These are phyloP conservation scores for Gynandropsis gynandra DNA, from an alignment of 345 rosid genomes.

Conservation along the genomic window DNA sequence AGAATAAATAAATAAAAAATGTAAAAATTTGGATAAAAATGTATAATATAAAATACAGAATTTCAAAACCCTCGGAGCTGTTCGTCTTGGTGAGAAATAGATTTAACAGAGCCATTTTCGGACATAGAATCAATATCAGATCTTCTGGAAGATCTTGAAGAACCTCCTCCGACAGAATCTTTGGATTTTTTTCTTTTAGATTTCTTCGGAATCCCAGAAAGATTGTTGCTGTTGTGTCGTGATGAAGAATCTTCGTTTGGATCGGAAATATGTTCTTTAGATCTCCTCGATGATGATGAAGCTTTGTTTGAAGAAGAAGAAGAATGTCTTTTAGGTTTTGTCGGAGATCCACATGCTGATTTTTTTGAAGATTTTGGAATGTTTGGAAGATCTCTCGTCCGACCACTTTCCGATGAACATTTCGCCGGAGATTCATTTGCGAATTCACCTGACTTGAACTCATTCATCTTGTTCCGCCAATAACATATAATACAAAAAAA, in stretches of 20 bases:
- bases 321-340: slow-evolving; percentile 37
- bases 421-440: slow-evolving; percentile 29
- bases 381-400: slow-evolving; percentile 23
- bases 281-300: slow-evolving; percentile 17
- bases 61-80: slow-evolving; percentile 24
- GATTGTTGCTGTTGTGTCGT: slow-evolving; percentile 6
- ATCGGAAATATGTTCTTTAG: slow-evolving; percentile 12
- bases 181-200: slow-evolving; percentile 43
- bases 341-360: slow-evolving; percentile 25
- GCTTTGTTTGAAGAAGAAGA: slow-evolving; percentile 41
- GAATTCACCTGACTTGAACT: slow-evolving; percentile 37
- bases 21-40: too few species aligned
- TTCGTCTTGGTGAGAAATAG: slow-evolving; percentile 21
- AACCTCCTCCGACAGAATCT: slow-evolving; percentile 28
- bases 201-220: slow-evolving; percentile 37
- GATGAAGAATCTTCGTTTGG: slow-evolving; percentile 20
- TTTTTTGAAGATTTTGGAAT: slow-evolving; percentile 27
- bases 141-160: slow-evolving; percentile 35
- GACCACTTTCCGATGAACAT: slow-evolving; percentile 50
- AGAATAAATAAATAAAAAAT: too few species aligned
- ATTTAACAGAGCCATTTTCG: slow-evolving; percentile 32
- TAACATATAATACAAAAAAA: too few species aligned
- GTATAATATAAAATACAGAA: too few species aligned
- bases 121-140: slow-evolving; percentile 26
- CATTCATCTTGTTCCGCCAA: slow-evolving; percentile 48